Evolutionary conservation across 257 asterid genomes (phyloP).

Genomic region (Phtheirospermum japonicum): DNA sequence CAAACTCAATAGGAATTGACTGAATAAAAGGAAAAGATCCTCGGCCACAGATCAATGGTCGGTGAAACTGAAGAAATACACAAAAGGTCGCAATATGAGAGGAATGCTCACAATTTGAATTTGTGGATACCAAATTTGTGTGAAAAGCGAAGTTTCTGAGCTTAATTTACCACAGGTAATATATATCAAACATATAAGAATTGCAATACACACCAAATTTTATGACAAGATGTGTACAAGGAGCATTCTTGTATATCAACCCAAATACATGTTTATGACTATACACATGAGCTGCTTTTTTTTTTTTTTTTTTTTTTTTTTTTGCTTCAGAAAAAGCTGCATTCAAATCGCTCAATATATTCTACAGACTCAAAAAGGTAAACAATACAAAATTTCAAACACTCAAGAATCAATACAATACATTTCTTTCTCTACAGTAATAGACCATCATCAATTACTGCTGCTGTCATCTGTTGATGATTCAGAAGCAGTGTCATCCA

Average conservation of each 20-base stretch:
- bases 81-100: too few species aligned
- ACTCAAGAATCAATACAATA: conserved; percentile 35
- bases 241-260: conserved; percentile 36
- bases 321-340: conserved; percentile 33
- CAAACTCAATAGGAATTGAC: too few species aligned
- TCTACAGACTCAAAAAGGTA: conserved; percentile 33
- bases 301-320: too few species aligned
- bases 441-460: conserved; percentile 36
- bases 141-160: too few species aligned
- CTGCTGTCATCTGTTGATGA: conserved; percentile 70
- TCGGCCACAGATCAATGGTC: too few species aligned
- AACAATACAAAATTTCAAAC: conserved; percentile 40
- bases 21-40: too few species aligned
- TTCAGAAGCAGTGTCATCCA: conserved; percentile 85
- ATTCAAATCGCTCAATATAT: conserved; percentile 35
- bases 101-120: too few species aligned
- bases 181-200: conserved; percentile 17
- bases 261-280: conserved; percentile 40
- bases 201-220: conserved; percentile 27
- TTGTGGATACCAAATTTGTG: too few species aligned
- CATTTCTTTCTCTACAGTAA: conserved; percentile 15
- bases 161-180: too few species aligned
- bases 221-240: conserved; percentile 36
- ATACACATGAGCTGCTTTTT: conserved; percentile 36
- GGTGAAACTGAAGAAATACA: too few species aligned